Percentiles rank a stretch among this genome's conserved stretches.
phyloP scores from a whole-genome alignment of 169 alveolate species.

The Theileria sp. region DNA sequence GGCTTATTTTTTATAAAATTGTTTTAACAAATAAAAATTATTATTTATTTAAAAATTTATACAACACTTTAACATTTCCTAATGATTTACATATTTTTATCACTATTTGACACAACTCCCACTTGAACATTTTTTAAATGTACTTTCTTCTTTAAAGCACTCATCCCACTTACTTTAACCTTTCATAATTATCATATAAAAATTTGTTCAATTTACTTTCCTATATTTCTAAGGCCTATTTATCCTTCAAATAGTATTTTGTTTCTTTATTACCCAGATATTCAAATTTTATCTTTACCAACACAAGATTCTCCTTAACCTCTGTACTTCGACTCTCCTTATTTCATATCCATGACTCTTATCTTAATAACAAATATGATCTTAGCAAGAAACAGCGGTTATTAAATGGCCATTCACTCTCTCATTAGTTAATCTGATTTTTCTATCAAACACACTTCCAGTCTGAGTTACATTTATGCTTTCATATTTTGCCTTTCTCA shows the following conservation, averaged over 20 bases:
- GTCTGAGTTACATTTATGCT: not conserved
- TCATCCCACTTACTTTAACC: not conserved
- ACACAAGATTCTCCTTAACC: not conserved
- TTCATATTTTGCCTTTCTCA: too few relatives aligned
- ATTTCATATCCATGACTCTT: not conserved
- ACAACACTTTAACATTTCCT: not conserved
- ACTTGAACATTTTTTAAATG: not conserved
- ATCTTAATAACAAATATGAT: not conserved
- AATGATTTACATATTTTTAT: not conserved
- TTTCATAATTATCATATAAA: conserved; percentile 1
- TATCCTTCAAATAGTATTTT: not conserved
- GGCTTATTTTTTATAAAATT: conserved; percentile 69
- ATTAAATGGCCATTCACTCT: not conserved
- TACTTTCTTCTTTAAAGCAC: not conserved
- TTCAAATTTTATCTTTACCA: not conserved
- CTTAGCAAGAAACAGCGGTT: not conserved
- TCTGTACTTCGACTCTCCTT: not conserved
- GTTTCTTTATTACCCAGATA: not conserved
- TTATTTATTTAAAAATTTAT: too few relatives aligned
- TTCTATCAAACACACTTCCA: not conserved
- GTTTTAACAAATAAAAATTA: not conserved
- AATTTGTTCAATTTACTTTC: not conserved
- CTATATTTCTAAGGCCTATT: not conserved
- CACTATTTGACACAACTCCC: not conserved
- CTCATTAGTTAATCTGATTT: not conserved